These are phyloP conservation scores for Aspergillus udagawae DNA, from an alignment of 2,329 filamentous ascomycete genomes.

Conservation along the genomic window DNA sequence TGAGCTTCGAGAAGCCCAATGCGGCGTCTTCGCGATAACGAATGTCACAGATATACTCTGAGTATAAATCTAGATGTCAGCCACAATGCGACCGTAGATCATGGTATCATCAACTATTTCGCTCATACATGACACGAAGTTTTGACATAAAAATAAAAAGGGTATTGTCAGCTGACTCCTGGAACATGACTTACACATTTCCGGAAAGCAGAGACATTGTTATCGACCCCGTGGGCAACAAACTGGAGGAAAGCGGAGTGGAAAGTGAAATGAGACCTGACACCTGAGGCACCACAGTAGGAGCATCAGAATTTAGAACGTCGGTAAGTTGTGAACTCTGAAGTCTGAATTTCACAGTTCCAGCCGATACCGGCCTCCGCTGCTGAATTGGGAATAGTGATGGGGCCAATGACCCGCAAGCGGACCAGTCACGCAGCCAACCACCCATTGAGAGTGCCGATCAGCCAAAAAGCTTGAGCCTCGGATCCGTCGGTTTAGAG, in stretches of 20 bases:
- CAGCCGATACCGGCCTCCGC: not conserved
- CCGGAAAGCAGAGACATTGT: constrained; percentile 15
- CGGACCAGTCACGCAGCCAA: not conserved
- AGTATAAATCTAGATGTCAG: not conserved
- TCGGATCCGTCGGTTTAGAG: not conserved
- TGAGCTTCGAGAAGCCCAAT: not conserved
- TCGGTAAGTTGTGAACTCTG: not conserved
- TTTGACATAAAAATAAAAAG: not conserved
- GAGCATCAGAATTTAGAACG: not conserved
- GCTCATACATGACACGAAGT: not conserved
- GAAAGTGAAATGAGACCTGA: not conserved
- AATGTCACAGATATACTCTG: not conserved
- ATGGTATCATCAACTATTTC: not conserved
- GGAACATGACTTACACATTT: too few species aligned
- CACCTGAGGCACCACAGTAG: not conserved
- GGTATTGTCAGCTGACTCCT: not conserved
- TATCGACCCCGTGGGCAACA: constrained; percentile 6
- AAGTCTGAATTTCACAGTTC: not conserved
- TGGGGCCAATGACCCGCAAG: not conserved
- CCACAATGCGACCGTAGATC: not conserved
- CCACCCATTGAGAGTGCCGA: not conserved
- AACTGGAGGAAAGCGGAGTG: constrained; percentile 1
- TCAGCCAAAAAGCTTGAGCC: not conserved
- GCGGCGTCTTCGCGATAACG: not conserved
- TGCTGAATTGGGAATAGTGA: not conserved